phyloP scores from a whole-genome alignment of 192 early-diverging fungal species.

The Chytriomyces sp. region DNA sequence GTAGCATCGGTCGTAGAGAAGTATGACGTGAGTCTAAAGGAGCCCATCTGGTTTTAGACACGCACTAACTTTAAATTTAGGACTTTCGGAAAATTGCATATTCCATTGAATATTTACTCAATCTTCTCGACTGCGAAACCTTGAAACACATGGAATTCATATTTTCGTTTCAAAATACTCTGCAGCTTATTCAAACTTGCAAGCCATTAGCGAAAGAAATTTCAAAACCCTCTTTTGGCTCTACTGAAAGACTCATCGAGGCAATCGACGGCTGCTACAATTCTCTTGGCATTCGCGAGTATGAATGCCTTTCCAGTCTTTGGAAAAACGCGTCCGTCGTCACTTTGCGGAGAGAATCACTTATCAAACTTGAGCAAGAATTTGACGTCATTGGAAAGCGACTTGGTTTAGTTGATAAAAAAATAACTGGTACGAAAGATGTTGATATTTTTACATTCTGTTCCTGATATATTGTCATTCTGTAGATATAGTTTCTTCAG shows the following conservation, averaged over 20 bases:
- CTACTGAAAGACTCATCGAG: slow-evolving; percentile 8
- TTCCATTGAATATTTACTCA: slow-evolving; percentile 26
- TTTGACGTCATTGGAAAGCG: slow-evolving; percentile 2
- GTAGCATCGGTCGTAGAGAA: not conserved
- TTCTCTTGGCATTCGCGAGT: slow-evolving; percentile 8
- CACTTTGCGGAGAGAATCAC: slow-evolving; percentile 1
- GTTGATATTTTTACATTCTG: not conserved
- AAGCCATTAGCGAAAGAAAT: not conserved
- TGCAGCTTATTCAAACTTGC: slow-evolving; percentile 3
- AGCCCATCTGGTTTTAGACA: not conserved
- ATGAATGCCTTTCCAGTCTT: slow-evolving; percentile 15
- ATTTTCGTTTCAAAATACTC: slow-evolving; percentile 18
- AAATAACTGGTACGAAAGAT: not conserved
- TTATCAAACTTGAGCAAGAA: slow-evolving; percentile 16
- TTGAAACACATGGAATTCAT: slow-evolving; percentile 7
- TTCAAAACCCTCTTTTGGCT: slow-evolving; percentile 1
- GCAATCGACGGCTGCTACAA: slow-evolving; percentile 23
- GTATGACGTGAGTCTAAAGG: slow-evolving; percentile 38
- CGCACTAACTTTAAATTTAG: slow-evolving; percentile 28
- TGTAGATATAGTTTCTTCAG: slow-evolving; percentile 11
- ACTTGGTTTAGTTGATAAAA: slow-evolving; percentile 11
- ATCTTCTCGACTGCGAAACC: not conserved
- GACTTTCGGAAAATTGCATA: slow-evolving; percentile 38
- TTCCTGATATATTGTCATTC: not conserved
- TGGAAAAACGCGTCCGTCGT: slow-evolving; percentile 14